Evolutionary conservation across 2,329 filamentous ascomycete species (phyloP).

Genomic region (Dichotomopilus funicola): DNA sequence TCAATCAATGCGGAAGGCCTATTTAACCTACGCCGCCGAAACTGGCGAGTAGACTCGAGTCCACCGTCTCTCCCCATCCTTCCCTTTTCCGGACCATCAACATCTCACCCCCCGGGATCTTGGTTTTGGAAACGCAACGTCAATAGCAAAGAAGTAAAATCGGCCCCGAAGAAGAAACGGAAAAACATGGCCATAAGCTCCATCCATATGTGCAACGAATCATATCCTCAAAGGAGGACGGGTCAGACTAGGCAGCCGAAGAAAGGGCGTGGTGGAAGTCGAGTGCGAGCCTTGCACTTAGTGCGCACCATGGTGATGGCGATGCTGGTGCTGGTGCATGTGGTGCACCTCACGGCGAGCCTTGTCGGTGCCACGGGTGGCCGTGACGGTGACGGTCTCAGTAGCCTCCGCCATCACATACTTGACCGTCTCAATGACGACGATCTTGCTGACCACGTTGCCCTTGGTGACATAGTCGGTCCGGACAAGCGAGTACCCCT

Average conservation of each 20-base stretch:
- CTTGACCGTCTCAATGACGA: constrained; percentile 50
- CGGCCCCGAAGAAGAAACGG: constrained; percentile 3
- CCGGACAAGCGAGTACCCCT: constrained; percentile 38
- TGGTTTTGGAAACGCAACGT: constrained; percentile 12
- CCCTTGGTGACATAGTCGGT: constrained; percentile 49
- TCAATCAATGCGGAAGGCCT: constrained; percentile 1
- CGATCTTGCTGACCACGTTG: constrained; percentile 47
- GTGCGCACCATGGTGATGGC: constrained; percentile 23
- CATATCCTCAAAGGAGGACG: not conserved
- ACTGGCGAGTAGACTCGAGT: not conserved
- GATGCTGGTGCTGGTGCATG: constrained; percentile 31
- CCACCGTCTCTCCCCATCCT: not conserved
- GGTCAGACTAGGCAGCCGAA: constrained; percentile 3
- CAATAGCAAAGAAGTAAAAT: constrained; percentile 7
- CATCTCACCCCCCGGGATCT: constrained; percentile 1
- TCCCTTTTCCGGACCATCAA: not conserved
- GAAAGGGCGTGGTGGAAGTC: not conserved
- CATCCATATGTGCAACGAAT: constrained; percentile 13
- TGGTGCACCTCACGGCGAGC: constrained; percentile 28
- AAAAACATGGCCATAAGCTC: constrained; percentile 10
- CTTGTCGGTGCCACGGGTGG: constrained; percentile 24
- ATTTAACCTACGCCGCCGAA: constrained; percentile 4
- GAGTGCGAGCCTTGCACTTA: not conserved
- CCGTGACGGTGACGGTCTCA: constrained; percentile 35
- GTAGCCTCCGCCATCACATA: constrained; percentile 42